Evolutionary conservation across 805 yeast genomes (phyloP).

Genomic region (Candida sakaeoensis): DNA sequence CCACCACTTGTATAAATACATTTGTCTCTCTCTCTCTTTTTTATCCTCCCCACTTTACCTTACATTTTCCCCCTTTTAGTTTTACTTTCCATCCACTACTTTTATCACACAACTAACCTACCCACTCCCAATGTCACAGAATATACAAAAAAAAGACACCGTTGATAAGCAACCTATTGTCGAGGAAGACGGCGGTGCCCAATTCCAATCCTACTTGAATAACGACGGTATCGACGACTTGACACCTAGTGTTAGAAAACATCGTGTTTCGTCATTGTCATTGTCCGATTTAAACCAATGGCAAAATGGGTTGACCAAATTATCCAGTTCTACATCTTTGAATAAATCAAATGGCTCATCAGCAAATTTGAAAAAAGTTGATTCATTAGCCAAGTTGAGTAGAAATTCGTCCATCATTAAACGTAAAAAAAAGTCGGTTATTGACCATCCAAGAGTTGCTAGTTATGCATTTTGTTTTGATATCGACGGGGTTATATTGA

Average conservation of each 20-base stretch:
- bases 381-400: slow-evolving; percentile 42
- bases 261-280: slow-evolving; percentile 63
- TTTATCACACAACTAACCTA: too few species aligned
- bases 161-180: slow-evolving; percentile 7
- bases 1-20: too few species aligned
- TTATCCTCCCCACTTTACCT: too few species aligned
- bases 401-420: slow-evolving; percentile 44
- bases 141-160: slow-evolving; percentile 3
- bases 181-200: slow-evolving; percentile 12
- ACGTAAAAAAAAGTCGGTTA: slow-evolving; percentile 47
- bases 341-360: slow-evolving; percentile 27
- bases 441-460: slow-evolving; percentile 72
- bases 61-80: neutral
- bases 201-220: slow-evolving; percentile 55
- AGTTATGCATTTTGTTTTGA: slow-evolving; percentile 89
- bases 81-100: neutral
- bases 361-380: slow-evolving; percentile 40
- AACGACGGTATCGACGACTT: slow-evolving; percentile 71
- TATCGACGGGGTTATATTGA: slow-evolving; percentile 85
- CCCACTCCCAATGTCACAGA: slow-evolving; percentile 3
- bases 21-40: too few species aligned
- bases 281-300: slow-evolving; percentile 64
- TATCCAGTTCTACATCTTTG: slow-evolving; percentile 34
- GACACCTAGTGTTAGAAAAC: slow-evolving; percentile 58
- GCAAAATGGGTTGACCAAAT: slow-evolving; percentile 45